Evolutionary conservation across 1,284 basidiomycete genomes (phyloP).

Genomic region (Sphaerobolus stellatus): DNA sequence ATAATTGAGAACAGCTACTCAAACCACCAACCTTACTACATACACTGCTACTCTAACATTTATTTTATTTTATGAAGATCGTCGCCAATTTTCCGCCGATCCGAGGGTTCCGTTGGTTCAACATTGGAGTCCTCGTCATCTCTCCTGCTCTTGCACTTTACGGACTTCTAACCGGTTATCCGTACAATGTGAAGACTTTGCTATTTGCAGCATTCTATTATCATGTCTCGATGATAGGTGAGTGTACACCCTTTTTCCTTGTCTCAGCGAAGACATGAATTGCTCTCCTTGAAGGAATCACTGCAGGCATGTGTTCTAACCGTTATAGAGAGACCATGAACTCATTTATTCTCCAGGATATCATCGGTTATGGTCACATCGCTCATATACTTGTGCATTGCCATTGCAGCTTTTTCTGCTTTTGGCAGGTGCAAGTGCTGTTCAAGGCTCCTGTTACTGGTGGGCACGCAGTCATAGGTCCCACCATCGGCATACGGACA

Average conservation of each 20-base stretch:
- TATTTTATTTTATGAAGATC: too few relatives aligned
- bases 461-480: slow-evolving; percentile 92
- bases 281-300: slow-evolving; percentile 22
- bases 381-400: slow-evolving; percentile 81
- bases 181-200: slow-evolving; percentile 41
- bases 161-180: slow-evolving; percentile 52
- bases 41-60: too few relatives aligned
- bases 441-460: slow-evolving; percentile 91
- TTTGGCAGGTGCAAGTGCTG: slow-evolving; percentile 78
- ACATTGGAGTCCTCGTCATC: slow-evolving; percentile 61
- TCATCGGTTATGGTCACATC: slow-evolving; percentile 91
- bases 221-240: slow-evolving; percentile 55
- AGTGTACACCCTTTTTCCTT: slow-evolving; percentile 19
- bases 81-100: not conserved
- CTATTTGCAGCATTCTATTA: slow-evolving; percentile 40
- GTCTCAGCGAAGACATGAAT: slow-evolving; percentile 16
- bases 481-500: slow-evolving; percentile 94
- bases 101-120: slow-evolving; percentile 26
- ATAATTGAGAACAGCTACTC: too few relatives aligned
- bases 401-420: slow-evolving; percentile 80
- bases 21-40: too few relatives aligned
- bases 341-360: slow-evolving; percentile 67
- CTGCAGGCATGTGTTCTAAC: slow-evolving; percentile 48
- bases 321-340: not conserved
- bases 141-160: slow-evolving; percentile 72